Percentiles rank a stretch among this genome's conserved stretches.
Evolutionary conservation across 305 asterid genomes (phyloP).

Genomic region (Lippia alba): DNA sequence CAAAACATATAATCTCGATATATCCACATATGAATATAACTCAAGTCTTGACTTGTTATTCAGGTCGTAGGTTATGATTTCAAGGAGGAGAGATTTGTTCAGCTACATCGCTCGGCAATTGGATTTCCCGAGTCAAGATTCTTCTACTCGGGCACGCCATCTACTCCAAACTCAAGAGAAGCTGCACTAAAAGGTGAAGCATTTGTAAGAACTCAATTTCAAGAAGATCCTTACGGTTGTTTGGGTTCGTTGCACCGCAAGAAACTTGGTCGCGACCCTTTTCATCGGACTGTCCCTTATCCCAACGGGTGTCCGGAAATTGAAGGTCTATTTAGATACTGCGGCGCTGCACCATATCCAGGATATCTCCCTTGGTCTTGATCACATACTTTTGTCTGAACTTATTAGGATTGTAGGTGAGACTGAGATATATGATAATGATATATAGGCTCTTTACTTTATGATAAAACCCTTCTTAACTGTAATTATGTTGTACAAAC

Average conservation of each 20-base stretch:
- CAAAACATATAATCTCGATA: no score
- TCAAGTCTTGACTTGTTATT: not conserved
- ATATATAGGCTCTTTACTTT: slow-evolving; percentile 3
- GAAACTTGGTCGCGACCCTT: slow-evolving; percentile 83
- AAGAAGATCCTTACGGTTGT: slow-evolving; percentile 89
- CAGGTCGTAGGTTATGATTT: slow-evolving; percentile 94
- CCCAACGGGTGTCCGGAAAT: slow-evolving; percentile 97
- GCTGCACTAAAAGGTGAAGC: slow-evolving; percentile 93
- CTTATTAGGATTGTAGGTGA: not conserved
- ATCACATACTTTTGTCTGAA: slow-evolving; percentile 2
- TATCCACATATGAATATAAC: not conserved
- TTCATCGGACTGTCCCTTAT: slow-evolving; percentile 89
- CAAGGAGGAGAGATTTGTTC: slow-evolving; percentile 87
- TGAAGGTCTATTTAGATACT: slow-evolving; percentile 75
- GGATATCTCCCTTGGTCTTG: slow-evolving; percentile 79
- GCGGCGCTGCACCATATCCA: slow-evolving; percentile 74
- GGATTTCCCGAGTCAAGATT: slow-evolving; percentile 76
- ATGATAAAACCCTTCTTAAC: slow-evolving; percentile 9
- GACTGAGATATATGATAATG: not conserved
- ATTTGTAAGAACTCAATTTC: slow-evolving; percentile 72
- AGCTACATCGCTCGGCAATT: slow-evolving; percentile 76
- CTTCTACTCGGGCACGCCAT: slow-evolving; percentile 80
- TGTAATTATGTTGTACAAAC: slow-evolving; percentile 27
- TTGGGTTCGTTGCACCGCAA: slow-evolving; percentile 70
- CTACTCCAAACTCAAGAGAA: slow-evolving; percentile 72